Conservation (phyloP, 2,329 filamentous ascomycete genomes). For the Biscogniauxia marginata region DNA sequence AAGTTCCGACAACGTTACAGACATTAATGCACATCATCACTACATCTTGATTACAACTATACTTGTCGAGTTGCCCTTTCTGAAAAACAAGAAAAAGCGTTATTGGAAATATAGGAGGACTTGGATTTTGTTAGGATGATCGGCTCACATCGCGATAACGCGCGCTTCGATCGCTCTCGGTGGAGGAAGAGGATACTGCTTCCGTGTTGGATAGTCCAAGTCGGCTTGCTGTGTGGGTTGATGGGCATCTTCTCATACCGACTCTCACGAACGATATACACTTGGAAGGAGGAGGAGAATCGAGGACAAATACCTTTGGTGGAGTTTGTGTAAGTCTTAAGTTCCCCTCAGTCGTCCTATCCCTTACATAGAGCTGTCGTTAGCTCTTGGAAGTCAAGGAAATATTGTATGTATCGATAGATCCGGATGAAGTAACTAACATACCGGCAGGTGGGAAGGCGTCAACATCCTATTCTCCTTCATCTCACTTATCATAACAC, state of each 20-base stretch:
- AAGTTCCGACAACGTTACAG: too few relatives aligned
- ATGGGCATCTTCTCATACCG: slow-evolving; percentile 55
- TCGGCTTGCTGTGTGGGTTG: slow-evolving; percentile 43
- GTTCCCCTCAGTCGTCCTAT: too few relatives aligned
- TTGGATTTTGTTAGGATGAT: slow-evolving; percentile 25
- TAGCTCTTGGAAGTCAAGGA: too few relatives aligned
- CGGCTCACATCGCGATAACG: slow-evolving; percentile 48
- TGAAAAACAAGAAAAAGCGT: too few relatives aligned
- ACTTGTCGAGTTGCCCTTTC: too few relatives aligned
- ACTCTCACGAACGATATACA: slow-evolving; percentile 45
- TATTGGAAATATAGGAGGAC: too few relatives aligned
- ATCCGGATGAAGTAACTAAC: not conserved
- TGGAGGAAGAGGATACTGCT: slow-evolving; percentile 50
- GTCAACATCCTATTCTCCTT: slow-evolving; percentile 51
- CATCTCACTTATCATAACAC: slow-evolving; percentile 45
- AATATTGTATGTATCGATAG: not conserved
- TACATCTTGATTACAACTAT: too few relatives aligned
- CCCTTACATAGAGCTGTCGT: too few relatives aligned
- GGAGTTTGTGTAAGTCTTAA: slow-evolving; percentile 50
- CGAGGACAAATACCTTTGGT: slow-evolving; percentile 42
- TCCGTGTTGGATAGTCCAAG: slow-evolving; percentile 51
- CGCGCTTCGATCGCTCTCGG: slow-evolving; percentile 50
- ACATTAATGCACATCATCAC: too few relatives aligned
- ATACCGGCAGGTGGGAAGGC: slow-evolving; percentile 49
- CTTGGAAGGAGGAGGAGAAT: slow-evolving; percentile 41